These are phyloP conservation scores for Coniosporium apollinis DNA, from an alignment of 495 filamentous ascomycete genomes.

Conservation along the genomic window DNA sequence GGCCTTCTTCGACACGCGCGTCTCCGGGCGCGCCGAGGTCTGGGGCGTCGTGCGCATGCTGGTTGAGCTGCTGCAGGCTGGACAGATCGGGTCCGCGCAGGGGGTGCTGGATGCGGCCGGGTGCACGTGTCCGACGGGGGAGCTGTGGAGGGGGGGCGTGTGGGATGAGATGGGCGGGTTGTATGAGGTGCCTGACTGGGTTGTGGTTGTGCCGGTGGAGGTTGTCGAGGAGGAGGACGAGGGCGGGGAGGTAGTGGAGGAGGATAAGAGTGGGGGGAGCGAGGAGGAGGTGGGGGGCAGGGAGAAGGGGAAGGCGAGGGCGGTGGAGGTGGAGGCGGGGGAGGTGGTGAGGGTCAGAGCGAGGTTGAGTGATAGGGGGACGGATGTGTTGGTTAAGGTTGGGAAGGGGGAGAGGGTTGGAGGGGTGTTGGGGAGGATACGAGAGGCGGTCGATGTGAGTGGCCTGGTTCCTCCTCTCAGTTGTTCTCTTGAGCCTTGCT, in stretches of 20 bases:
- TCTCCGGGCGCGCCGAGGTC: slow-evolving; percentile 56
- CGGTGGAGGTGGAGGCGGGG: slow-evolving; percentile 11
- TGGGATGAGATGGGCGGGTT: slow-evolving; percentile 65
- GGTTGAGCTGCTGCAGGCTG: slow-evolving; percentile 42
- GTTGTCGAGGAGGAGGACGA: slow-evolving; percentile 28
- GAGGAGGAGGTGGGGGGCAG: slow-evolving; percentile 45
- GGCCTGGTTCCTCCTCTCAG: too few relatives aligned
- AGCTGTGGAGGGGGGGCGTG: slow-evolving; percentile 39
- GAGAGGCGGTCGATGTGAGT: slow-evolving; percentile 49
- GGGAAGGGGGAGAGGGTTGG: slow-evolving; percentile 45
- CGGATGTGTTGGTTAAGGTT: slow-evolving; percentile 45
- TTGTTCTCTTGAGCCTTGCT: too few relatives aligned
- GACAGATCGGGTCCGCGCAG: slow-evolving; percentile 56
- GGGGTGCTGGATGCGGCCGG: slow-evolving; percentile 59
- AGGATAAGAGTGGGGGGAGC: slow-evolving; percentile 32
- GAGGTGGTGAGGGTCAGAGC: slow-evolving; percentile 41
- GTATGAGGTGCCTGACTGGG: slow-evolving; percentile 60
- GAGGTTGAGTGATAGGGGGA: slow-evolving; percentile 51
- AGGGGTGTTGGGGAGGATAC: slow-evolving; percentile 42
- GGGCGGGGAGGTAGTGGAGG: slow-evolving; percentile 14
- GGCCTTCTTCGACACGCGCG: slow-evolving; percentile 48
- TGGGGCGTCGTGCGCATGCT: slow-evolving; percentile 60
- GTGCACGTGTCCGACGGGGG: slow-evolving; percentile 56
- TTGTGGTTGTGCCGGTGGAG: slow-evolving; percentile 61
- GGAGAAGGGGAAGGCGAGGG: slow-evolving; percentile 39